Percentiles rank a stretch among this genome's conserved stretches.
Evolutionary conservation across 352 stramenopile genomes (phyloP).

Genomic region (Nothophytophthora sp.): DNA sequence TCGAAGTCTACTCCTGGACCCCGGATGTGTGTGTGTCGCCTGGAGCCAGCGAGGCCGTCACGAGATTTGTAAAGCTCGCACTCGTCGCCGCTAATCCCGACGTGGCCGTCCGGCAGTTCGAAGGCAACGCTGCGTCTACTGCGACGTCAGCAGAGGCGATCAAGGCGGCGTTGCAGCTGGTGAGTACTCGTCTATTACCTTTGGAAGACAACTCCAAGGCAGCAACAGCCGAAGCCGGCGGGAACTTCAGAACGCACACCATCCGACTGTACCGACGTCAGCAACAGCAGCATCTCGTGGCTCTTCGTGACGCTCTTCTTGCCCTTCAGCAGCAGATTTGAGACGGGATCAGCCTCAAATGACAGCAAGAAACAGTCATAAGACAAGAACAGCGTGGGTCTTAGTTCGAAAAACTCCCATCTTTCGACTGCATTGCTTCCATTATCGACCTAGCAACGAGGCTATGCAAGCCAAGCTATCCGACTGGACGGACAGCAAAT

Average conservation of each 20-base stretch:
- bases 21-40: slow-evolving; percentile 40
- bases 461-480: slow-evolving; percentile 1
- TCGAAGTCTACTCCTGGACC: slow-evolving; percentile 35
- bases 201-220: background rate
- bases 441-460: background rate
- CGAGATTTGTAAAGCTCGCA: slow-evolving; percentile 26
- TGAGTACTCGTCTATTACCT: slow-evolving; percentile 1
- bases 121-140: background rate
- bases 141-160: slow-evolving; percentile 4
- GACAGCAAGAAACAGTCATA: background rate
- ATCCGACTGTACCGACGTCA: slow-evolving; percentile 26
- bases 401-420: slow-evolving; percentile 45
- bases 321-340: background rate
- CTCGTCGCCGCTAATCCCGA: slow-evolving; percentile 22
- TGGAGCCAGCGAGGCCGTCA: background rate
- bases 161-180: slow-evolving; percentile 6
- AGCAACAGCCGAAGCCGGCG: background rate
- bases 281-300: slow-evolving; percentile 17
- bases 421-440: slow-evolving; percentile 37
- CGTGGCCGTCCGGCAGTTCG: slow-evolving; percentile 5
- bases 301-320: slow-evolving; percentile 5
- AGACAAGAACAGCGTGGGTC: background rate
- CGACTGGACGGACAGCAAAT: too few relatives aligned
- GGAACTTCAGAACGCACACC: slow-evolving; percentile 14
- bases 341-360: background rate